Percentiles rank a stretch among this genome's conserved stretches.
Evolutionary conservation across 2,329 filamentous ascomycete species (phyloP).

Genomic region (Penicillium fuscoglaucum): DNA sequence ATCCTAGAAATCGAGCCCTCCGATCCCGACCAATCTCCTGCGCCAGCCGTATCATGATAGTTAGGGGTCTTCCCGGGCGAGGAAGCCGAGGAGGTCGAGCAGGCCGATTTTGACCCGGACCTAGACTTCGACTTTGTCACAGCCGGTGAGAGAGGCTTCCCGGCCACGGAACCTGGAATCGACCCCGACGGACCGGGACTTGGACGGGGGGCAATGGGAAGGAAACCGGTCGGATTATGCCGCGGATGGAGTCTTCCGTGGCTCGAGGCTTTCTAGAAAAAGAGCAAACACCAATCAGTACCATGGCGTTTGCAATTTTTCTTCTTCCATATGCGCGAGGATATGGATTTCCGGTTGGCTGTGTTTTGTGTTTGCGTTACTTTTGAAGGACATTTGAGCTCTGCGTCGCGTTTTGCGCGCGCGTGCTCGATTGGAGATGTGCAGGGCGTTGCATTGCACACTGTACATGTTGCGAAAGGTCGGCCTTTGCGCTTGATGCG

Average conservation of each 20-base stretch:
- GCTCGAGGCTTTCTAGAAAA: conserved; percentile 26
- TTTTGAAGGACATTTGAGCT: conserved; percentile 34
- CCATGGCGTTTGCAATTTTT: conserved; percentile 22
- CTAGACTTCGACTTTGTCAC: conserved; percentile 6
- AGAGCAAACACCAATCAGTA: conserved; percentile 23
- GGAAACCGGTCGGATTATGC: conserved; percentile 22
- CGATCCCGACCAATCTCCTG: conserved; percentile 22
- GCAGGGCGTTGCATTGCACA: conserved; percentile 81
- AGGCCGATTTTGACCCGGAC: conserved; percentile 19
- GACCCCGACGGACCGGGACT: not conserved
- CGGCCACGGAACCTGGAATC: not conserved
- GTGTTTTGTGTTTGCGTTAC: conserved; percentile 29
- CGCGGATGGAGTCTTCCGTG: conserved; percentile 25
- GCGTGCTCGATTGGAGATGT: conserved; percentile 88
- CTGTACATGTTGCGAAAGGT: conserved; percentile 90
- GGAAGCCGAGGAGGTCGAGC: not conserved
- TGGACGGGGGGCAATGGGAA: conserved; percentile 25
- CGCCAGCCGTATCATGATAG: conserved; percentile 8
- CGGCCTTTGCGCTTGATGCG: conserved; percentile 97
- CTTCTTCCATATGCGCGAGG: conserved; percentile 10
- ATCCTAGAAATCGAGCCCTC: conserved; percentile 11
- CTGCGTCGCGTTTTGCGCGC: conserved; percentile 52
- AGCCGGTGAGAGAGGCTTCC: not conserved
- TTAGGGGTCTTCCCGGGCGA: not conserved
- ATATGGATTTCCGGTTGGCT: conserved; percentile 17